phyloP scores from a whole-genome alignment of 345 rosid genomes.

The Eucalyptus marginata region DNA sequence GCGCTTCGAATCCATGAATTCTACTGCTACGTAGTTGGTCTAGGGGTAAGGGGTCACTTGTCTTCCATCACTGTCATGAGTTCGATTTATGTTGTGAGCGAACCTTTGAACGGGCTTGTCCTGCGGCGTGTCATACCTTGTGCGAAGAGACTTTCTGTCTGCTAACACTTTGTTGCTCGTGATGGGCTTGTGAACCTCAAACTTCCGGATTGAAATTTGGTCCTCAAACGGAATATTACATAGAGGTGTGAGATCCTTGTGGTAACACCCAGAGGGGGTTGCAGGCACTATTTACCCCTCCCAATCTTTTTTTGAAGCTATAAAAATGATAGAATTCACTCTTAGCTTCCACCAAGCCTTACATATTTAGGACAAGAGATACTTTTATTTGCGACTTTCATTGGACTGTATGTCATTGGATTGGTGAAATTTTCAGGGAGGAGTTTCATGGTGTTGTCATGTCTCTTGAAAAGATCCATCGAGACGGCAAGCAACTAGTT shows the following conservation, averaged over 20 bases:
- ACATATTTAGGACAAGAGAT: neutral
- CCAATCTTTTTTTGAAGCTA: neutral
- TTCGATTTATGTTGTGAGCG: neutral
- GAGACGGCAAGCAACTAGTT: conserved; percentile 40
- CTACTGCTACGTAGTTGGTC: neutral
- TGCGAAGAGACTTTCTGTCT: neutral
- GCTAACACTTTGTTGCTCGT: neutral
- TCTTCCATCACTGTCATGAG: neutral
- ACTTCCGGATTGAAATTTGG: neutral
- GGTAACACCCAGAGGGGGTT: neutral
- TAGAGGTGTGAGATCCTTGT: neutral
- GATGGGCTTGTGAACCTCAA: neutral
- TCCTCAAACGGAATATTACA: neutral
- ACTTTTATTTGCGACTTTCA: neutral
- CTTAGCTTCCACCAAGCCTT: neutral
- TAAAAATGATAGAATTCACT: neutral
- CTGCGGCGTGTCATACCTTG: neutral
- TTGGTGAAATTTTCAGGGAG: conserved; percentile 20
- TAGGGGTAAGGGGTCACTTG: neutral
- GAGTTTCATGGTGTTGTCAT: conserved; percentile 43
- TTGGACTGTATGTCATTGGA: neutral
- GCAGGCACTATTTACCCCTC: neutral
- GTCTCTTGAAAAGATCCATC: conserved; percentile 37
- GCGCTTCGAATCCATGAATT: neutral
- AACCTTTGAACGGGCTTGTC: neutral